Evolutionary conservation across 345 rosid genomes (phyloP).

Genomic region (Citrus trifoliata): DNA sequence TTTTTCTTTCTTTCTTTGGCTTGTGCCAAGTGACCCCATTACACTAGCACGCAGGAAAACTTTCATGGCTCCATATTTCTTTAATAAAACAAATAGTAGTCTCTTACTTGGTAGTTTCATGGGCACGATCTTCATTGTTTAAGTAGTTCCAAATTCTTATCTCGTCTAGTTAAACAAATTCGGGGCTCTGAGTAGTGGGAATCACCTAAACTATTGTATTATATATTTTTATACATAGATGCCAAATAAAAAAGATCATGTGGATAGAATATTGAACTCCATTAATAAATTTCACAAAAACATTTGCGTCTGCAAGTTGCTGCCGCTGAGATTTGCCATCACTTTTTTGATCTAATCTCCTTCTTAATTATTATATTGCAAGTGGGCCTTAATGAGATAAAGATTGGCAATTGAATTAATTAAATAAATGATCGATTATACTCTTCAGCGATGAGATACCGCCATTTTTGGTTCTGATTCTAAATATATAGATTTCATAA

Average conservation of each 20-base stretch:
- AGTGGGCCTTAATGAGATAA: slow-evolving; percentile 20
- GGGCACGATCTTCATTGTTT: not conserved
- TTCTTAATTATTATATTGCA: slow-evolving; percentile 1
- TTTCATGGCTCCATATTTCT: not conserved
- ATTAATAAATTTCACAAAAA: slow-evolving; percentile 13
- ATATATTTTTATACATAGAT: slow-evolving; percentile 1
- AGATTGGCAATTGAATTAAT: not conserved
- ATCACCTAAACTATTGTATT: slow-evolving; percentile 34
- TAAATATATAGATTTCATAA: not conserved
- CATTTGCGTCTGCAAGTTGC: slow-evolving; percentile 41
- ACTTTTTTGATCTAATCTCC: slow-evolving; percentile 34
- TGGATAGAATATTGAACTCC: slow-evolving; percentile 20
- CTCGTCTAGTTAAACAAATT: slow-evolving; percentile 8
- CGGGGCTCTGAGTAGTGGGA: slow-evolving; percentile 29
- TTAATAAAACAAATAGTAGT: not conserved
- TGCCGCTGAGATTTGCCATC: slow-evolving; percentile 32
- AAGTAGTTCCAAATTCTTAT: not conserved
- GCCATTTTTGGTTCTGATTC: not conserved
- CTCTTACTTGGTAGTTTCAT: not conserved
- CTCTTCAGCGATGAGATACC: slow-evolving; percentile 10
- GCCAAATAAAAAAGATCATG: not conserved
- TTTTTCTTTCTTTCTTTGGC: too few species aligned
- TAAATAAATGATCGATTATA: not conserved
- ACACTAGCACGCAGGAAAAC: not conserved
- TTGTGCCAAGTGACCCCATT: not conserved